phyloP scores from a whole-genome alignment of 331 rosid species.

The Dryas integrifolia region DNA sequence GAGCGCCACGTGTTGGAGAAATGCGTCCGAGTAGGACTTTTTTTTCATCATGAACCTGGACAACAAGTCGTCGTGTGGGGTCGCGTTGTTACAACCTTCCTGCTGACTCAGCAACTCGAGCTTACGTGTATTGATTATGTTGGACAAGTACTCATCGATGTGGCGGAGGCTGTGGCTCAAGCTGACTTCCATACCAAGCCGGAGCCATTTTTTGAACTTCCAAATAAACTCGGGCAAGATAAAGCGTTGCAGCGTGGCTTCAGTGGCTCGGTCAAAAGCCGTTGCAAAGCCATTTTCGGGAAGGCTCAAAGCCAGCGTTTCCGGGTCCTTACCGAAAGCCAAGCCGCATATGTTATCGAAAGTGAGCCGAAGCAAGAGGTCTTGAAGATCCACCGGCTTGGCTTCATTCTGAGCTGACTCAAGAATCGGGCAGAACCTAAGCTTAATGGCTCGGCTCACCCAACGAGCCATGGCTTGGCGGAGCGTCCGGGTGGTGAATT shows the following conservation, averaged over 20 bases:
- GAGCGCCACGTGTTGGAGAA: slow-evolving; percentile 74
- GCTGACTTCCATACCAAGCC: slow-evolving; percentile 66
- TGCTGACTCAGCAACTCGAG: slow-evolving; percentile 40
- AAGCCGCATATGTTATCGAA: slow-evolving; percentile 85
- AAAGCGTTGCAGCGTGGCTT: slow-evolving; percentile 66
- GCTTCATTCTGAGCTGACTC: slow-evolving; percentile 37
- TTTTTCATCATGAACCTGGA: slow-evolving; percentile 80
- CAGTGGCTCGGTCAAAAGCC: slow-evolving; percentile 72
- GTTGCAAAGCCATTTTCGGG: slow-evolving; percentile 60
- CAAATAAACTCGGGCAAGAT: slow-evolving; percentile 54
- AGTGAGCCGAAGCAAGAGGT: slow-evolving; percentile 73
- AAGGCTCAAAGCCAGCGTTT: slow-evolving; percentile 45
- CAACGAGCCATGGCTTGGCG: slow-evolving; percentile 94
- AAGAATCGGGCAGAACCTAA: slow-evolving; percentile 59
- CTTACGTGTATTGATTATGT: slow-evolving; percentile 58
- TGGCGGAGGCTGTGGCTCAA: slow-evolving; percentile 44
- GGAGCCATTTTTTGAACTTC: slow-evolving; percentile 64
- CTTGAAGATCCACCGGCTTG: slow-evolving; percentile 63
- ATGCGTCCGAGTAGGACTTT: slow-evolving; percentile 55
- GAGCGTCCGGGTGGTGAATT: slow-evolving; percentile 78
- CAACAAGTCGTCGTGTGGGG: slow-evolving; percentile 58
- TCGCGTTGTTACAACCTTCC: slow-evolving; percentile 2
- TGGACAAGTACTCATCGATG: slow-evolving; percentile 43
- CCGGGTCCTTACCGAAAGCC: slow-evolving; percentile 73
- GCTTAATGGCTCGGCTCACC: slow-evolving; percentile 78